Base-by-base conservation (phyloP, 345 rosid species). In the Heritiera littoralis region DNA sequence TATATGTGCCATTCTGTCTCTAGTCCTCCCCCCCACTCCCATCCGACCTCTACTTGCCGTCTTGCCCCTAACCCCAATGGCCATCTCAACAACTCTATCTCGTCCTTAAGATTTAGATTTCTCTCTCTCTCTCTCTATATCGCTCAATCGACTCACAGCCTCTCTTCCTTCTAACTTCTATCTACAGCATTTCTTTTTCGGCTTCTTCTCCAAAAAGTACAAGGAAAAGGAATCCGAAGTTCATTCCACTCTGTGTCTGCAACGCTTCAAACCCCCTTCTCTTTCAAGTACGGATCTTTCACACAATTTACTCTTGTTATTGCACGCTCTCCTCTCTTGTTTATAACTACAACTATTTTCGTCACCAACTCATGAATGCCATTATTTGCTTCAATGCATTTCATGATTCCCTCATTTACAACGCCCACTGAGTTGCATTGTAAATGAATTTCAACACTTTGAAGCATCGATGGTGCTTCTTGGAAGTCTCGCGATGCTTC, bases 391-490 rank as follows among this genome's bases (percentile, higher is more conserved):
- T 66, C 59, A 28, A 56, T 79, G 79, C 79, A 60, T 64, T 80
- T 8, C 58, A 4, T 54, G 15, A 3, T 54, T 4, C n/a, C 6
- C 68, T 41, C 77, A 58, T 66, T 81, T 68, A 17, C 63, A 49
- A 63, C 78, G 79, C 64, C 80, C 13, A 52, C 45, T 67, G 64
- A 78, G 72, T 69, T 82, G 81, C 83, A 52, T 84, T 84, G 72
- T 52, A 35, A 72, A 32, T 77, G 84, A 75, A 78, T 66, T 72
- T 82, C 74, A 32, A 67, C 54, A 66, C 28, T 70, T 38, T 58
- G 65, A 71, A 79, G 86, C 86, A 86, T 86, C 88, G 80, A 92
- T 92, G 98, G 86, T 89, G 87, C 90, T 89, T 88, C 89, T 79
- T 77, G 68, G 82, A 84, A 71, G 90, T 83, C 92, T 90, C 82